A percentile compares a stretch with the other conserved stretches of the same genome.
Conservation (phyloP, 2,329 filamentous ascomycete species). For the Ophiostoma himal-ulmi region DNA sequence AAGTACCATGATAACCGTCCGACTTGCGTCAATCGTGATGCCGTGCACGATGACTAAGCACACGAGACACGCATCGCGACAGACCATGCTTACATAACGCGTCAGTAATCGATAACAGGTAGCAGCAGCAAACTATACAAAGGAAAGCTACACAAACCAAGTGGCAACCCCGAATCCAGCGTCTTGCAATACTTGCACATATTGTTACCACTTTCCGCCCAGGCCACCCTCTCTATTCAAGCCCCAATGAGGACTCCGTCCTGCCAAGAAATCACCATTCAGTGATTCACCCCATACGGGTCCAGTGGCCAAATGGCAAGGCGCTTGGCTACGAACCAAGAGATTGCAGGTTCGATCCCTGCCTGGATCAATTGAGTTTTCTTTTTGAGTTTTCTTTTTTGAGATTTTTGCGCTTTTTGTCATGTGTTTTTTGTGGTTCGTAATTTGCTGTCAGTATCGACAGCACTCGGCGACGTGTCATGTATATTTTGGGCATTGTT, state of each 20-base stretch:
- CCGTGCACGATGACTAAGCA: neutral
- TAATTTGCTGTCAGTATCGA: neutral
- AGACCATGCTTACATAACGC: neutral
- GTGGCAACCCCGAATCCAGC: neutral
- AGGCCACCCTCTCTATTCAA: neutral
- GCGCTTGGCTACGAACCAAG: constrained; percentile 38
- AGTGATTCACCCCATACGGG: constrained; percentile 15
- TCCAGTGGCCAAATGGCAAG: constrained; percentile 34
- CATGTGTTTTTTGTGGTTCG: neutral
- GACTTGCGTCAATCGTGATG: neutral
- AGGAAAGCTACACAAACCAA: neutral
- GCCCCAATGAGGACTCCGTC: neutral
- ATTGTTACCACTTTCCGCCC: neutral
- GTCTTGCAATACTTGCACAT: neutral
- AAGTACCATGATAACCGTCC: neutral
- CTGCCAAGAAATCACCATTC: neutral
- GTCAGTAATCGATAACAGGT: neutral
- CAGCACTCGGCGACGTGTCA: neutral
- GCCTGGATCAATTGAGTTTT: constrained; percentile 27
- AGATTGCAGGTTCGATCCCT: constrained; percentile 37
- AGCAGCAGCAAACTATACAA: neutral
- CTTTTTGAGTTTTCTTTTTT: neutral
- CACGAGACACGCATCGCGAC: neutral
- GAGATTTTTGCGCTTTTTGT: neutral
- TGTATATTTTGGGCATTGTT: neutral